Evolutionary conservation across 768 basidiomycete genomes (phyloP), one percentile per base, ranked within the genome.

Genomic region (Mycena galericulata): DNA sequence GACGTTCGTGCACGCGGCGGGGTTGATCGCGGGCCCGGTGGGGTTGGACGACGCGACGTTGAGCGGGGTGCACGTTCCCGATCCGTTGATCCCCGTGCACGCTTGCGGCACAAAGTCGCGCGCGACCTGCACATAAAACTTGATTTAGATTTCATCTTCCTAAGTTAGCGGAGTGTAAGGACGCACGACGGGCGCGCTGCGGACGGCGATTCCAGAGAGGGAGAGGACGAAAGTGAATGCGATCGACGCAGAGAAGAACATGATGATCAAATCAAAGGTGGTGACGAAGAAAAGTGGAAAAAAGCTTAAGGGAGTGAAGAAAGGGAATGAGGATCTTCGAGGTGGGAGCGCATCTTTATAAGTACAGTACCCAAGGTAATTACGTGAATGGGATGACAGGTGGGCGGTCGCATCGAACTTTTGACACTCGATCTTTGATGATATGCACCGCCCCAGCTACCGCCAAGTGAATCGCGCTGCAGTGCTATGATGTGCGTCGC

Each of bases 181-280:
- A 63, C 68, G 56, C 32, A 69, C 68, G 18, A 68, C 9, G 3
- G 57, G 68, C 26, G 68, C 68, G 20, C 68, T 69, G 50, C 27
- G 62, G 18, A 65, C 68, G 41, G 68, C 46, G 55, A 65, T 57
- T 49, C 63, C 62, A 9, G 57, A 53, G 49, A 69, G 50, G 57
- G 50, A 53, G 36, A 56, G 56, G 38, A 55, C 41, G 18, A 69
- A 58, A 53, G 62, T 50, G 62, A 64, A 50, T 64, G 68, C 62
- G 62, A 64, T 69, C 62, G 68, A 69, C 62, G 68, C 62, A 63
- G 56, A 59, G 68, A 69, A 69, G 62, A 64, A 65, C 68, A 69
- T 69, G 62, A 34, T 65, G 51, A 49, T 64, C 67, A 54, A 68
- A 63, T 50, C 24, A 68, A 53, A 24, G 30, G 46, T 46, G 36